Conservation (phyloP, 140 eudicot species). For the Oenanthe javanica region DNA sequence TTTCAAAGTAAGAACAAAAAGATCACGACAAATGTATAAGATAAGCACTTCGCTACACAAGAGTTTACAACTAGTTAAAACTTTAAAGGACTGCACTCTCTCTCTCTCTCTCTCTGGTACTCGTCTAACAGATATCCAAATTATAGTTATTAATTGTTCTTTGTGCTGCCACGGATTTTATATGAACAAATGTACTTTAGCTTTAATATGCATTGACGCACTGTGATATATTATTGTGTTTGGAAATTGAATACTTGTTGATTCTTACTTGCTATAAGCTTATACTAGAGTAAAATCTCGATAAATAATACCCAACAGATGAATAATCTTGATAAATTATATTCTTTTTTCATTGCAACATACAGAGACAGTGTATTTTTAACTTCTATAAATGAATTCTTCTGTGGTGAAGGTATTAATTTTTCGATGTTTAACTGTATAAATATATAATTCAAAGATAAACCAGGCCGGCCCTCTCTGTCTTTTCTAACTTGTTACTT, state of each 20-base stretch:
- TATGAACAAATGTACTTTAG: background rate
- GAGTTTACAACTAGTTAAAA: too few species aligned
- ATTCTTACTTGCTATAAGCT: background rate
- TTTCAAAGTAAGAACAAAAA: background rate
- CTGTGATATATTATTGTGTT: background rate
- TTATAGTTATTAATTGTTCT: background rate
- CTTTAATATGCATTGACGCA: background rate
- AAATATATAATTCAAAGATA: background rate
- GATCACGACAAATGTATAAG: conserved; percentile 2
- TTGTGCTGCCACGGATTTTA: background rate
- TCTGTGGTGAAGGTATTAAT: too few species aligned
- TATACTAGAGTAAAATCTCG: background rate
- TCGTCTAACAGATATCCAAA: background rate
- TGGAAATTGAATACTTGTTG: background rate
- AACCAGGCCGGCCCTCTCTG: conserved; percentile 3
- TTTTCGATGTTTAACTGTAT: background rate
- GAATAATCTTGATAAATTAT: too few species aligned
- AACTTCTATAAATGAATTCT: too few species aligned
- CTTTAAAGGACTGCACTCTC: too few species aligned
- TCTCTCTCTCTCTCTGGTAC: background rate
- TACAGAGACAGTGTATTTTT: too few species aligned
- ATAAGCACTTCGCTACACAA: background rate
- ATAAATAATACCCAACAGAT: too few species aligned
- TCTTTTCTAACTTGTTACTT: background rate
- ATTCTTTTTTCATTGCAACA: too few species aligned